Percentiles rank a stretch among this genome's conserved stretches.
These are phyloP conservation scores for Coniophora puteana DNA, from an alignment of 1,284 basidiomycete species.

Conservation along the genomic window DNA sequence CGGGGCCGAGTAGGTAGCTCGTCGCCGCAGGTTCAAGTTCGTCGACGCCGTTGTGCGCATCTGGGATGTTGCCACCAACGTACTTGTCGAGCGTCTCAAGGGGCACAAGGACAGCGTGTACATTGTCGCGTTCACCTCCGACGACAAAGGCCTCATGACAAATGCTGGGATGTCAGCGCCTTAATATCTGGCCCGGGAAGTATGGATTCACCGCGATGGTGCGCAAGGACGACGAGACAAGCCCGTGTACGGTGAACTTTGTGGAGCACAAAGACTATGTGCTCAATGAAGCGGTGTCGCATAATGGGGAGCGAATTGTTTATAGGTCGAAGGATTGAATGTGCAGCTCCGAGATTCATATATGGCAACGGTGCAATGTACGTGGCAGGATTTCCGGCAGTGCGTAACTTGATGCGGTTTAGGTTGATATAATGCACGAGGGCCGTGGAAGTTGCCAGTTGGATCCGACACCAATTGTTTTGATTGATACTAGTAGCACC, in stretches of 20 bases:
- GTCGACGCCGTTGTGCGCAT: constrained; percentile 84
- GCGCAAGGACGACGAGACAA: constrained; percentile 32
- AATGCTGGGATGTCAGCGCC: constrained; percentile 79
- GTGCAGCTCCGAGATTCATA: constrained; percentile 88
- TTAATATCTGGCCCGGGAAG: constrained; percentile 25
- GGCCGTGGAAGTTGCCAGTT: constrained; percentile 7
- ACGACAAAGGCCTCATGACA: constrained; percentile 77
- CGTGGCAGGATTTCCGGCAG: constrained; percentile 83
- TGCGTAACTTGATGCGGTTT: constrained; percentile 16
- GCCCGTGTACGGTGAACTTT: constrained; percentile 73
- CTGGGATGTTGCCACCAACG: constrained; percentile 78
- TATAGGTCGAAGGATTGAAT: constrained; percentile 88
- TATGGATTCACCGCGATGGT: constrained; percentile 18
- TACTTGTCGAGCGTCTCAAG: constrained; percentile 70
- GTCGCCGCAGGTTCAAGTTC: constrained; percentile 84
- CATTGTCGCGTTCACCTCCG: constrained; percentile 85
- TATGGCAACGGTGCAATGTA: constrained; percentile 73
- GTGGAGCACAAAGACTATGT: constrained; percentile 88
- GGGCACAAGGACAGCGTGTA: constrained; percentile 87
- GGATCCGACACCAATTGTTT: too few species aligned
- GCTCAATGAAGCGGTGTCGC: constrained; percentile 75
- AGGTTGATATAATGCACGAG: constrained; percentile 3
- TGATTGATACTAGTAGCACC: constrained; percentile 75
- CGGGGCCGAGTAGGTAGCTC: constrained; percentile 72
- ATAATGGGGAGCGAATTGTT: constrained; percentile 85